Evolutionary conservation across 805 yeast genomes (phyloP).

Genomic region (Pichia gijzeniarum): DNA sequence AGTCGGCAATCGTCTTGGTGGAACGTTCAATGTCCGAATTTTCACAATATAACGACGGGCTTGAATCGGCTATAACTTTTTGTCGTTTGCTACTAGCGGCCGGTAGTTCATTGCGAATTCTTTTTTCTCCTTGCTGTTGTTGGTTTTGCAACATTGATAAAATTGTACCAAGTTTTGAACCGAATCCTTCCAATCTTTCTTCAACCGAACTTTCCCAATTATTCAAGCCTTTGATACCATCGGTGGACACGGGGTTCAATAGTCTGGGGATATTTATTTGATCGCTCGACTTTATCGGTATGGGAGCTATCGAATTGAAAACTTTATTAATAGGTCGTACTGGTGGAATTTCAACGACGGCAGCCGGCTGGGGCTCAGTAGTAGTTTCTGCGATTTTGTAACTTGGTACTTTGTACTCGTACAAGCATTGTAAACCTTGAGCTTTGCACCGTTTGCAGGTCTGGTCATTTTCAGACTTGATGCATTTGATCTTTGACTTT

Average conservation of each 20-base stretch:
- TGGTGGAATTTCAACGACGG: background rate
- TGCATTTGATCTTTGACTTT: conserved; percentile 56
- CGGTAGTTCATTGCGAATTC: background rate
- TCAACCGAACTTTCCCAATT: conserved; percentile 35
- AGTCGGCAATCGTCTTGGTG: background rate
- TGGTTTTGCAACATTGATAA: conserved; percentile 30
- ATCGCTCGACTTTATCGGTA: background rate
- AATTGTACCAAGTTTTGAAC: conserved; percentile 34
- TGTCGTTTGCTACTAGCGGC: background rate
- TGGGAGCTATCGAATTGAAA: background rate
- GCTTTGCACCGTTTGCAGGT: conserved; percentile 56
- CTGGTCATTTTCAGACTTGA: conserved; percentile 35
- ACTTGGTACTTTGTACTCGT: conserved; percentile 40
- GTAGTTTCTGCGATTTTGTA: conserved; percentile 10
- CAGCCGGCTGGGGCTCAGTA: too few species aligned
- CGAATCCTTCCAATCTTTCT: conserved; percentile 34
- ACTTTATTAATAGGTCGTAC: background rate
- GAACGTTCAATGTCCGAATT: background rate
- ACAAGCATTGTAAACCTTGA: conserved; percentile 48
- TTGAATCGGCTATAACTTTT: background rate
- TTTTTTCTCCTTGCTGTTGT: background rate
- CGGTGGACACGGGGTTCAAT: background rate
- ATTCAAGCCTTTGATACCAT: background rate
- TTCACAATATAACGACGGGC: background rate
- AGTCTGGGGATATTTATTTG: conserved; percentile 1